Conservation (phyloP, 116 monocot species). For the Dioscorea cayenensis region DNA sequence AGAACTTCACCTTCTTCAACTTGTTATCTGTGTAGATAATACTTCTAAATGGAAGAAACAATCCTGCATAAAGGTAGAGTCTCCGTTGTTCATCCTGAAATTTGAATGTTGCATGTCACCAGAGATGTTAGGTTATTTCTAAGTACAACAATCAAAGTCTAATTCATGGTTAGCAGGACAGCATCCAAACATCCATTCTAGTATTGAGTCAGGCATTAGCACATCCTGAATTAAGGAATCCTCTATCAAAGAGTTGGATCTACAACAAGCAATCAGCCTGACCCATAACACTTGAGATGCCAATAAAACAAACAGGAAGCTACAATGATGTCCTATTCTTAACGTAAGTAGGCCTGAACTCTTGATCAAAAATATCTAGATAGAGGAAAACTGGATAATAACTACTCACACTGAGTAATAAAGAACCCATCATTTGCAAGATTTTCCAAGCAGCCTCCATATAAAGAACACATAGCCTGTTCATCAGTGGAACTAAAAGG, state of each 20-base stretch:
- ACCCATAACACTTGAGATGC: too few species aligned
- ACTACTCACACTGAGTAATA: slow-evolving; percentile 46
- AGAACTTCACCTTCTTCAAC: slow-evolving; percentile 52
- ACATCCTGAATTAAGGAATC: too few species aligned
- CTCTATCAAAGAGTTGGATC: too few species aligned
- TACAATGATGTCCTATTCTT: too few species aligned
- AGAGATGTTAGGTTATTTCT: not conserved
- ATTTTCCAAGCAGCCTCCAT: slow-evolving; percentile 73
- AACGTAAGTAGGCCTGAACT: too few species aligned
- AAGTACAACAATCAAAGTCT: not conserved
- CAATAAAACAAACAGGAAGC: too few species aligned
- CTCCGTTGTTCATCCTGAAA: slow-evolving; percentile 66
- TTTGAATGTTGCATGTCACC: not conserved
- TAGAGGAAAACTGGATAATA: not conserved
- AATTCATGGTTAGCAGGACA: not conserved
- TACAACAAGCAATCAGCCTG: too few species aligned
- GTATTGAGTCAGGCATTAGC: too few species aligned
- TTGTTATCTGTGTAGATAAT: slow-evolving; percentile 56
- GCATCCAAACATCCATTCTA: not conserved
- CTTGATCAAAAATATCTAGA: too few species aligned
- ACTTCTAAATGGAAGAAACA: slow-evolving; percentile 69
- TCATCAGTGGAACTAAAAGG: slow-evolving; percentile 3
- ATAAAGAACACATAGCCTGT: slow-evolving; percentile 53
- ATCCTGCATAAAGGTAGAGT: slow-evolving; percentile 66
- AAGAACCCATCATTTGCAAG: slow-evolving; percentile 38